Percentiles rank a stretch among this genome's conserved stretches.
Conservation (phyloP, 441 rosid species). For the Adansonia rubrostipa region DNA sequence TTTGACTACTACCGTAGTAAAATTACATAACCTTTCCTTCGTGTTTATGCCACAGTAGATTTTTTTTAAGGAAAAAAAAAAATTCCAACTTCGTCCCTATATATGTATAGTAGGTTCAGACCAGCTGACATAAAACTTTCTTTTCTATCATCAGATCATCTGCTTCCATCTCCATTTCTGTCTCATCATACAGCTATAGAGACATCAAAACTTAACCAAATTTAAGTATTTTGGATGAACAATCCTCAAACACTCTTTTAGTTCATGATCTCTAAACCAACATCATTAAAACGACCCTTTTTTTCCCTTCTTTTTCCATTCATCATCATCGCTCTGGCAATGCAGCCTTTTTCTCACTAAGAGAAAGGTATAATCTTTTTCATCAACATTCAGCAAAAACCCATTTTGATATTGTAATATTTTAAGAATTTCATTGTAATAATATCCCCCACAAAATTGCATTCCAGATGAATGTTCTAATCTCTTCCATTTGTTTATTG, state of each 20-base stretch:
- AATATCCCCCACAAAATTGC: background rate
- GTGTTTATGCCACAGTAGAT: background rate
- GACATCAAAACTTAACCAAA: no score
- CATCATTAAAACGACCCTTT: background rate
- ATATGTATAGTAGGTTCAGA: background rate
- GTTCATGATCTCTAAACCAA: background rate
- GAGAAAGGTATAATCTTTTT: background rate
- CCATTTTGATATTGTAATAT: background rate
- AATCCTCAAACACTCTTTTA: background rate
- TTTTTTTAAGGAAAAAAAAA: background rate
- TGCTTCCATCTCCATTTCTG: background rate
- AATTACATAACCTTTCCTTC: background rate
- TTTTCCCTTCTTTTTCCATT: background rate
- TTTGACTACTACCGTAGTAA: background rate
- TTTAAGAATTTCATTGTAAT: background rate
- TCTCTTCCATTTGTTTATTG: conserved; percentile 29
- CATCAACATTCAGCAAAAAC: background rate
- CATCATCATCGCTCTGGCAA: background rate
- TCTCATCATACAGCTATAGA: background rate
- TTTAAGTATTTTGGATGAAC: background rate
- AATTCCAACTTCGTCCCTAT: conserved; percentile 18
- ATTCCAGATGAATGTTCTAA: conserved; percentile 31
- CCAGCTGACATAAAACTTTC: background rate
- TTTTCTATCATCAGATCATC: background rate
- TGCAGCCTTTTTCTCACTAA: conserved; percentile 7